Conservation (phyloP, 1,284 basidiomycete genomes). For the Cutaneotrichosporon mucoides region DNA sequence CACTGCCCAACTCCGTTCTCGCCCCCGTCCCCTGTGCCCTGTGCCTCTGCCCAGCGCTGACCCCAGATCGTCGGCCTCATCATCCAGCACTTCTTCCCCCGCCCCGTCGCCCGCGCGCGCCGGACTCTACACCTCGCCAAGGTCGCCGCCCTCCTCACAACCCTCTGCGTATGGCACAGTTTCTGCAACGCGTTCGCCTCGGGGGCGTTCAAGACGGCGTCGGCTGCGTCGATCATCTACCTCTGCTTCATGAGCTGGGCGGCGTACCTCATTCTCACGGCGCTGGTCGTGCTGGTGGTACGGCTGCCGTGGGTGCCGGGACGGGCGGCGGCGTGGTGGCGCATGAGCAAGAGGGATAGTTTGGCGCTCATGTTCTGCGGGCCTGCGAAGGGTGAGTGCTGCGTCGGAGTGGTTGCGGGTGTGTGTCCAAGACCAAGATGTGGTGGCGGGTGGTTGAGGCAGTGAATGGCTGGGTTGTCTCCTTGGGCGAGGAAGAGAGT, state of each 20-base stretch:
- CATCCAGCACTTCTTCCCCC: constrained; percentile 6
- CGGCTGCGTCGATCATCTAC: constrained; percentile 33
- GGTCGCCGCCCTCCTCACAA: constrained; percentile 7
- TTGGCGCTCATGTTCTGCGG: constrained; percentile 26
- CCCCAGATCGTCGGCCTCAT: constrained; percentile 8
- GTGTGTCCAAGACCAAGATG: too few relatives aligned
- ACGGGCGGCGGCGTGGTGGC: constrained; percentile 12
- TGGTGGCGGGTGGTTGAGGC: too few relatives aligned
- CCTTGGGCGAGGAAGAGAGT: too few relatives aligned
- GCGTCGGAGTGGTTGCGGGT: too few relatives aligned
- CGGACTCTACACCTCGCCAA: constrained; percentile 1
- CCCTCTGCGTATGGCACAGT: constrained; percentile 15
- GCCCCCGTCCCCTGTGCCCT: too few relatives aligned
- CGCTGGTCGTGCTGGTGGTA: constrained; percentile 28
- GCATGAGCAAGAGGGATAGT: constrained; percentile 19
- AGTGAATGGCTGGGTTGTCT: too few relatives aligned
- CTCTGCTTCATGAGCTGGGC: constrained; percentile 29
- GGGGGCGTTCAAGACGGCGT: constrained; percentile 30
- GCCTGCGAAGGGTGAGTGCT: constrained; percentile 19
- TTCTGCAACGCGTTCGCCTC: constrained; percentile 43
- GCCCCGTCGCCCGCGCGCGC: constrained; percentile 1
- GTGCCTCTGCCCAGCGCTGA: background rate
- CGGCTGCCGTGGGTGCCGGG: constrained; percentile 19
- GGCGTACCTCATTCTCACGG: constrained; percentile 29
- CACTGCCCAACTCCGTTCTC: too few relatives aligned